These are phyloP conservation scores for Cystofilobasidium ferigula DNA, from an alignment of 768 basidiomycete genomes.

Conservation along the genomic window DNA sequence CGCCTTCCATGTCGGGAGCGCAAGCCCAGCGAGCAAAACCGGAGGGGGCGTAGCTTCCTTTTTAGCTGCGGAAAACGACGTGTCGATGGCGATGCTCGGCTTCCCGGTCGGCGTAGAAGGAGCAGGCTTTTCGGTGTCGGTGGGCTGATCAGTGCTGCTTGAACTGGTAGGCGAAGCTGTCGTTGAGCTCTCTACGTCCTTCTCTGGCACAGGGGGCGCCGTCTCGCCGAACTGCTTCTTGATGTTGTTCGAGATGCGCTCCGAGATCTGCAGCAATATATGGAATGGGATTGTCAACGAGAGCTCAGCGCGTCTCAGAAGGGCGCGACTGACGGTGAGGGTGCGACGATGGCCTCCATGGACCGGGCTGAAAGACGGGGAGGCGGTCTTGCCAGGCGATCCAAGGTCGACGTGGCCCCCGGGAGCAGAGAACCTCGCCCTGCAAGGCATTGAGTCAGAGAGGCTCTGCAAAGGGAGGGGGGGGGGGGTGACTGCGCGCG, in stretches of 20 bases:
- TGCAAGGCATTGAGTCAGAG: not conserved
- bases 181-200: not conserved
- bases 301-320: not conserved
- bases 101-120: not conserved
- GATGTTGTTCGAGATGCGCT: conserved; percentile 13
- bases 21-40: conserved; percentile 21
- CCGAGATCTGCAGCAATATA: conserved; percentile 7
- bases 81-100: conserved; percentile 6
- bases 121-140: not conserved
- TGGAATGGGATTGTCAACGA: too few relatives aligned
- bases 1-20: conserved; percentile 3
- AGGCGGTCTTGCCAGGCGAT: not conserved
- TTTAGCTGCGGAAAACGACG: not conserved
- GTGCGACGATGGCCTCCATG: not conserved
- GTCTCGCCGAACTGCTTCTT: conserved; percentile 6
- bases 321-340: not conserved
- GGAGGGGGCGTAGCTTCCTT: not conserved
- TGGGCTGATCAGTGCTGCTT: not conserved
- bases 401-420: not conserved
- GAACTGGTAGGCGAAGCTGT: not conserved
- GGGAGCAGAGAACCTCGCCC: conserved; percentile 13
- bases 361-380: not conserved
- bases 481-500: not conserved
- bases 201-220: conserved; percentile 7
- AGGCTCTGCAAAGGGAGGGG: not conserved